Evolutionary conservation across 495 filamentous ascomycete species (phyloP).

Genomic region (Podospora pseudoanserina): DNA sequence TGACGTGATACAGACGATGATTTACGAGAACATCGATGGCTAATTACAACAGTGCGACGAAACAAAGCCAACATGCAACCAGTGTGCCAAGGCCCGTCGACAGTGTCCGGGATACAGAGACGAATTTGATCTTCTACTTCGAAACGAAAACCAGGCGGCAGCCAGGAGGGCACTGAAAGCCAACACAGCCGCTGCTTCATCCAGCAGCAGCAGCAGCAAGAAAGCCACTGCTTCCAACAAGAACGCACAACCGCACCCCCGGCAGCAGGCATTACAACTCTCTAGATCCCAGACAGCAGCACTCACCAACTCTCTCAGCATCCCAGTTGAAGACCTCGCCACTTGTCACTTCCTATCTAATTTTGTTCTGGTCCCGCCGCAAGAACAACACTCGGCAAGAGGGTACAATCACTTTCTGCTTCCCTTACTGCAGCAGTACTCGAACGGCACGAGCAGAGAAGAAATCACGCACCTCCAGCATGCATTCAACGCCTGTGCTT

Average conservation of each 20-base stretch:
- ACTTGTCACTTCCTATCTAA: slow-evolving; percentile 54
- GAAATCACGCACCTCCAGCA: slow-evolving; percentile 48
- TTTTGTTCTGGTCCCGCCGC: slow-evolving; percentile 50
- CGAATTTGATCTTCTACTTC: slow-evolving; percentile 65
- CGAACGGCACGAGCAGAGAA: no score
- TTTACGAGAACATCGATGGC: neutral
- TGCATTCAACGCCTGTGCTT: slow-evolving; percentile 59
- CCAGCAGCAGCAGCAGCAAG: slow-evolving; percentile 8
- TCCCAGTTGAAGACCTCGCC: slow-evolving; percentile 47
- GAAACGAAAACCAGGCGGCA: slow-evolving; percentile 61
- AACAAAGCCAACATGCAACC: slow-evolving; percentile 62
- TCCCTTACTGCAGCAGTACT: slow-evolving; percentile 43
- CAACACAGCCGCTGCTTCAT: slow-evolving; percentile 15
- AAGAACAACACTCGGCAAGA: slow-evolving; percentile 32
- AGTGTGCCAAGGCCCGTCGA: slow-evolving; percentile 63
- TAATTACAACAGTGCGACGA: slow-evolving; percentile 58
- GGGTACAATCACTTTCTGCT: slow-evolving; percentile 58
- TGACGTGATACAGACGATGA: neutral
- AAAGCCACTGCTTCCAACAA: neutral
- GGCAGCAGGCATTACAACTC: slow-evolving; percentile 9
- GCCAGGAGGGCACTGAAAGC: slow-evolving; percentile 48
- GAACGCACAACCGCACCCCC: neutral
- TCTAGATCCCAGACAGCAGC: slow-evolving; percentile 11
- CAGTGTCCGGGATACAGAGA: slow-evolving; percentile 66
- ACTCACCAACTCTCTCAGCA: slow-evolving; percentile 23